Evolutionary conservation across 768 basidiomycete genomes (phyloP).

Genomic region (Mycena chlorophos): DNA sequence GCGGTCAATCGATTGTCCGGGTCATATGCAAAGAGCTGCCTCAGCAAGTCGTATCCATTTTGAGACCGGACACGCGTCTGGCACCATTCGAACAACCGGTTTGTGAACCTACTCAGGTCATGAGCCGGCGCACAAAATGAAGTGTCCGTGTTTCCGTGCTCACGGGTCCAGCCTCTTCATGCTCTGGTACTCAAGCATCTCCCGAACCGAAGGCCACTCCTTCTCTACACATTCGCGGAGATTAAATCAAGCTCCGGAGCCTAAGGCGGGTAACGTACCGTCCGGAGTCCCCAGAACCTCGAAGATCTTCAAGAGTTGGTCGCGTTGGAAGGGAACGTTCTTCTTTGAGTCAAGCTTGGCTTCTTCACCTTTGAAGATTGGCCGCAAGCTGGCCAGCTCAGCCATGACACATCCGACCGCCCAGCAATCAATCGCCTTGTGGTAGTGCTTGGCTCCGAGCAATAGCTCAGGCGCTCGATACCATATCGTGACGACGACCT

Average conservation of each 20-base stretch:
- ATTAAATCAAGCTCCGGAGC: neutral
- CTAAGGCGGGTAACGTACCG: slow-evolving; percentile 47
- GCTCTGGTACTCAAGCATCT: slow-evolving; percentile 87
- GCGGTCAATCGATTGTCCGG: slow-evolving; percentile 86
- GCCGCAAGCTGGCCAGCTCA: slow-evolving; percentile 87
- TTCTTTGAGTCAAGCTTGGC: slow-evolving; percentile 97
- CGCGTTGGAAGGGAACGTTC: slow-evolving; percentile 94
- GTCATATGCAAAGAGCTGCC: slow-evolving; percentile 84
- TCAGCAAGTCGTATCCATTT: slow-evolving; percentile 81
- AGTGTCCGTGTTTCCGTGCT: slow-evolving; percentile 29
- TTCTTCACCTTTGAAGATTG: slow-evolving; percentile 99
- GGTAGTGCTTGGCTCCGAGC: slow-evolving; percentile 96
- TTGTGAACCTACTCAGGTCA: slow-evolving; percentile 34
- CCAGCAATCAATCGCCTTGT: slow-evolving; percentile 96
- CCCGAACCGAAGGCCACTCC: slow-evolving; percentile 81
- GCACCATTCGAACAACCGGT: slow-evolving; percentile 79
- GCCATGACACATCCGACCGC: slow-evolving; percentile 98
- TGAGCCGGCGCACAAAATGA: neutral
- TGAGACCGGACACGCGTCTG: slow-evolving; percentile 58
- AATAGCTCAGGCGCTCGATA: slow-evolving; percentile 96
- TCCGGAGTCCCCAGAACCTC: slow-evolving; percentile 90
- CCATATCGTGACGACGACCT: slow-evolving; percentile 99
- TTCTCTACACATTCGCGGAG: slow-evolving; percentile 51
- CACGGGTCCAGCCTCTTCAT: slow-evolving; percentile 79
- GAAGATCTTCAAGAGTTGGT: slow-evolving; percentile 94